Evolutionary conservation across 306 rosid species (phyloP).

Genomic region (Cucurbita moschata): DNA sequence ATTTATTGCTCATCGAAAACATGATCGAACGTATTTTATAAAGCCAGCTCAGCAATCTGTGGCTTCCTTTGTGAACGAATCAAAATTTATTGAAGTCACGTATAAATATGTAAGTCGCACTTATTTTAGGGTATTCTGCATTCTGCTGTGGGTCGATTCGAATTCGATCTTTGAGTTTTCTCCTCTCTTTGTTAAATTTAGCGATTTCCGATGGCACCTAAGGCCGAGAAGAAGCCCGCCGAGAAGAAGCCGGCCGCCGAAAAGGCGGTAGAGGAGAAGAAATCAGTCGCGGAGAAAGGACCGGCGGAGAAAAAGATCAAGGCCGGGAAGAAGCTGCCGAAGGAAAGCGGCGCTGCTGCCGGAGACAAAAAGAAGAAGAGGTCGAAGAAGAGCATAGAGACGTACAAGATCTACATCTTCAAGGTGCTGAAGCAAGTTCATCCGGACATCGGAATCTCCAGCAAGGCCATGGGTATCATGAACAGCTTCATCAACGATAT

Average conservation of each 20-base stretch:
- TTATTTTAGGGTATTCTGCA: too few relatives aligned
- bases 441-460: slow-evolving; percentile 68
- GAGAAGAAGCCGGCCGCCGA: slow-evolving; percentile 52
- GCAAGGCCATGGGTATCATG: slow-evolving; percentile 86
- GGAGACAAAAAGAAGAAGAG: slow-evolving; percentile 65
- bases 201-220: slow-evolving; percentile 42
- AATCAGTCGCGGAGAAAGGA: slow-evolving; percentile 26
- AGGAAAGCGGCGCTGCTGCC: slow-evolving; percentile 36
- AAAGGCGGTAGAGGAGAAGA: slow-evolving; percentile 26
- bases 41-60: background rate
- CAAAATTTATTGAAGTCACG: background rate
- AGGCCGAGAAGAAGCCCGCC: slow-evolving; percentile 62
- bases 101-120: background rate
- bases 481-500: slow-evolving; percentile 68
- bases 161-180: background rate
- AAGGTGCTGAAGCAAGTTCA: slow-evolving; percentile 75
- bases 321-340: slow-evolving; percentile 63
- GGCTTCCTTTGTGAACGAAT: background rate
- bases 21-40: background rate
- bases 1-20: background rate
- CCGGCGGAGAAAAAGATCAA: slow-evolving; percentile 62
- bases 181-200: background rate
- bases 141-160: background rate
- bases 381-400: slow-evolving; percentile 45
- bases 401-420: slow-evolving; percentile 73